Evolutionary conservation across 805 yeast genomes (phyloP).

Genomic region (Middelhovenomyces tepae): DNA sequence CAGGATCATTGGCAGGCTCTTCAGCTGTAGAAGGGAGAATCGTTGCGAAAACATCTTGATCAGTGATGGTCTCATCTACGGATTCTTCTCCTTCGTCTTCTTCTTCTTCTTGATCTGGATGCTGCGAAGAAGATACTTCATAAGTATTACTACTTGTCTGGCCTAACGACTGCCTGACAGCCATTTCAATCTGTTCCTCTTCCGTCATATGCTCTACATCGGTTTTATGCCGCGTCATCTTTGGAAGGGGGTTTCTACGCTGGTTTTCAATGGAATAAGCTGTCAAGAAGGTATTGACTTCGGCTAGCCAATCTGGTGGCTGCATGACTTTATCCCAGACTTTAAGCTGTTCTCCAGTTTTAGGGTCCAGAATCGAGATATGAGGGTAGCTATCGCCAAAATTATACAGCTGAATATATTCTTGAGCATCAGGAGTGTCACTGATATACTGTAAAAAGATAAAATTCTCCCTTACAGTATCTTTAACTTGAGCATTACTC

Average conservation of each 20-base stretch:
- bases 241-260: constrained; percentile 50
- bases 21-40: constrained; percentile 44
- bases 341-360: constrained; percentile 84
- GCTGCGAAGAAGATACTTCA: constrained; percentile 13
- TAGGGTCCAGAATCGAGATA: constrained; percentile 84
- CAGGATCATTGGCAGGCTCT: constrained; percentile 56
- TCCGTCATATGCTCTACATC: constrained; percentile 66
- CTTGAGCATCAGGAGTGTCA: constrained; percentile 66
- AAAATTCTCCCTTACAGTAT: constrained; percentile 55
- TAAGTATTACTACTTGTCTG: constrained; percentile 21
- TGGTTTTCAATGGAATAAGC: constrained; percentile 56
- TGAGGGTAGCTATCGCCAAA: constrained; percentile 65
- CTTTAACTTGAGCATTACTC: constrained; percentile 62
- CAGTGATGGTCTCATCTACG: constrained; percentile 24
- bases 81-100: constrained; percentile 11
- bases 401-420: constrained; percentile 65
- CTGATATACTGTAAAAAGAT: constrained; percentile 77
- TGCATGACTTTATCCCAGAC: constrained; percentile 63
- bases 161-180: constrained; percentile 58
- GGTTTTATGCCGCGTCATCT: constrained; percentile 39
- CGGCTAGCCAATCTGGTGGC: constrained; percentile 51
- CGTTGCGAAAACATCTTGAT: constrained; percentile 38
- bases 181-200: constrained; percentile 75
- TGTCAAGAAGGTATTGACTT: constrained; percentile 59
- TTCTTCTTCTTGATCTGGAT: constrained; percentile 14